A percentile compares a stretch with the other conserved stretches of the same genome.
These are phyloP conservation scores for Dioscorea cayenensis DNA, from an alignment of 116 monocot genomes.

Conservation along the genomic window DNA sequence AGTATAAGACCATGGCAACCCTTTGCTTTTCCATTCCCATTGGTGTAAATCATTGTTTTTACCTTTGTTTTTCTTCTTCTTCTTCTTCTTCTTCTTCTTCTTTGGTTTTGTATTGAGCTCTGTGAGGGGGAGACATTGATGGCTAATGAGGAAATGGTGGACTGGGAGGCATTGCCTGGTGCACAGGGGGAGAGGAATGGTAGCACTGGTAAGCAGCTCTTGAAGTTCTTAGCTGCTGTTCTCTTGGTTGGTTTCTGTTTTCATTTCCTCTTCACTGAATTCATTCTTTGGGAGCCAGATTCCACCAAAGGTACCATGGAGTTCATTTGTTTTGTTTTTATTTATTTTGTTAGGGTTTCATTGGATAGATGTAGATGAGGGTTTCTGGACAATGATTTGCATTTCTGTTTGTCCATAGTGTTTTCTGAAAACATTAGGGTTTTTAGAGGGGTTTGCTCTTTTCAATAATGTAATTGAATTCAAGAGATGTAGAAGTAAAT, in stretches of 20 bases:
- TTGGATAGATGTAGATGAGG: background rate
- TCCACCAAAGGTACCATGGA: background rate
- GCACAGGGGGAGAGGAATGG: background rate
- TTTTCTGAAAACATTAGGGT: background rate
- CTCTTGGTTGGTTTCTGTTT: background rate
- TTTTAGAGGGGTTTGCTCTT: background rate
- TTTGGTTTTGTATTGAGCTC: background rate
- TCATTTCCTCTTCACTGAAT: background rate
- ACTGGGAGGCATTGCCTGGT: background rate
- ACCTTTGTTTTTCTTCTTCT: background rate
- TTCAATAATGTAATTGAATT: background rate
- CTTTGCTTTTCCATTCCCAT: too few relatives aligned
- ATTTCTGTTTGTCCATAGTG: too few relatives aligned
- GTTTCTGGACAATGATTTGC: too few relatives aligned
- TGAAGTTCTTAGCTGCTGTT: background rate
- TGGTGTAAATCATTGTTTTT: background rate
- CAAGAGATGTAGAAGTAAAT: background rate
- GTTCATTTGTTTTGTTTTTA: too few relatives aligned
- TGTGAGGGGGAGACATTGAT: background rate
- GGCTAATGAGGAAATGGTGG: background rate
- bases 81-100: too few relatives aligned
- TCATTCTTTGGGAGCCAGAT: background rate
- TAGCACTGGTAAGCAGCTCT: background rate
- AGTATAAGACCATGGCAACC: too few relatives aligned
- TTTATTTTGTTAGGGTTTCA: background rate